Evolutionary conservation across 495 filamentous ascomycete genomes (phyloP), one percentile per base, ranked within the genome.

Genomic region (Neurospora discreta): DNA sequence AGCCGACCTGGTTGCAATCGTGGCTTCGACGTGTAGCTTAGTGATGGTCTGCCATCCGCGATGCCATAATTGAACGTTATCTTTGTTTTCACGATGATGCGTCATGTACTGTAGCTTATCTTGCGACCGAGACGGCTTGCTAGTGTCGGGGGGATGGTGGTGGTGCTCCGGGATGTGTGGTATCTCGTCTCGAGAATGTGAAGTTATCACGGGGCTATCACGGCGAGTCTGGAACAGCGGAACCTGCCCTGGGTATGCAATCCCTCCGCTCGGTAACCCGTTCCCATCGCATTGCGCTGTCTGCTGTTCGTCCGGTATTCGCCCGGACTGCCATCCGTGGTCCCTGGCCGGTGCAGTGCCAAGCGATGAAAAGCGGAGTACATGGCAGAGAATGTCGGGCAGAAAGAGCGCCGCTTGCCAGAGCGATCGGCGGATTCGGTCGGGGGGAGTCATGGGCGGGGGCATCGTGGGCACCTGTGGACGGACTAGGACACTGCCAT

Each of bases 11-110:
- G 26, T 65, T 26, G 26, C 52, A 65, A 75, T 77, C 70, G 77
- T 78, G 77, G 77, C 76, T 78, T 75, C 72, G 75, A 73, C 72
- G 72, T 76, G 52, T 75, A 46, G 65, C 15, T 68, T 65, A 10
- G 26, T 65, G 52, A 65, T 9, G 16, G 52, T 33, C 52, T 65
- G 13, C 52, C 52, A 65, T 65, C 52, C 52, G 52, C 26, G 26
- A 65, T 65, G 7, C 52, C 26, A 65, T 33, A 65, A 60, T 33
- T 60, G 52, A 60, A 60, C 52, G 5, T 33, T 33, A 18, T n/a
- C 10, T 65, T 36, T 65, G 52, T 26, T 65, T 65, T 65, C 52
- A 33, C 52, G 52, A 65, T 65, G 26, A 65, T 65, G 15, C 15
- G 26, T 65, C 52, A 33, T 65, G 6, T 33, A 33, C 52, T 9